These are phyloP conservation scores for Malassezia globosa DNA, from an alignment of 1,284 basidiomycete species.

Conservation along the genomic window DNA sequence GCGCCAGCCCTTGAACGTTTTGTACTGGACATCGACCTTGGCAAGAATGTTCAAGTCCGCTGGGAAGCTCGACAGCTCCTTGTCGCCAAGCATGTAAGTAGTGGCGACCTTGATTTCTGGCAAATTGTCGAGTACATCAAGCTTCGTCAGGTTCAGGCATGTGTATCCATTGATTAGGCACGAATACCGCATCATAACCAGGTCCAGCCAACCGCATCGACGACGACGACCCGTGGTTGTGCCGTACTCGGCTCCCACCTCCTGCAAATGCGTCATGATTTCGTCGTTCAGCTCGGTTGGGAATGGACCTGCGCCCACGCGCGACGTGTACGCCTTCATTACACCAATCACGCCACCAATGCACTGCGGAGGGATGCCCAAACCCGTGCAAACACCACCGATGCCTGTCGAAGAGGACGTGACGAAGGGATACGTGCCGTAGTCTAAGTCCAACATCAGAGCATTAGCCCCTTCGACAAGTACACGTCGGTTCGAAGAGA, in stretches of 20 bases:
- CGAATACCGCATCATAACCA: conserved; percentile 87
- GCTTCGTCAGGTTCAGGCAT: conserved; percentile 82
- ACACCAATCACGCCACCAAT: conserved; percentile 82
- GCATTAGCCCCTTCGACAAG: conserved; percentile 96
- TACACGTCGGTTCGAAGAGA: conserved; percentile 62
- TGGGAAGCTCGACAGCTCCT: conserved; percentile 77
- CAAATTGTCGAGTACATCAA: conserved; percentile 79
- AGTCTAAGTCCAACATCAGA: conserved; percentile 94
- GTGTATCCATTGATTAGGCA: conserved; percentile 93
- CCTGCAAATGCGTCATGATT: conserved; percentile 75
- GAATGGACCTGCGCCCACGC: conserved; percentile 94
- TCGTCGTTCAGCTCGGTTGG: conserved; percentile 86
- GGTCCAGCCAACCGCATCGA: conserved; percentile 92
- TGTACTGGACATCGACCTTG: conserved; percentile 75
- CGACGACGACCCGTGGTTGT: conserved; percentile 81
- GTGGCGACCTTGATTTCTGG: conserved; percentile 79
- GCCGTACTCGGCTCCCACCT: conserved; percentile 84
- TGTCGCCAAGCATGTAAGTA: conserved; percentile 66
- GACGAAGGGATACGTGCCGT: conserved; percentile 93
- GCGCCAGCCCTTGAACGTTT: conserved; percentile 86
- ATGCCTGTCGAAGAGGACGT: conserved; percentile 86
- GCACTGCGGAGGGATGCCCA: conserved; percentile 79
- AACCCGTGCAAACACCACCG: conserved; percentile 88
- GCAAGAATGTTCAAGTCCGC: conserved; percentile 75
- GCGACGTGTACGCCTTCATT: conserved; percentile 92